Base-by-base conservation (phyloP, 2,329 filamentous ascomycete genomes). In the Pezicula rhizophila region DNA sequence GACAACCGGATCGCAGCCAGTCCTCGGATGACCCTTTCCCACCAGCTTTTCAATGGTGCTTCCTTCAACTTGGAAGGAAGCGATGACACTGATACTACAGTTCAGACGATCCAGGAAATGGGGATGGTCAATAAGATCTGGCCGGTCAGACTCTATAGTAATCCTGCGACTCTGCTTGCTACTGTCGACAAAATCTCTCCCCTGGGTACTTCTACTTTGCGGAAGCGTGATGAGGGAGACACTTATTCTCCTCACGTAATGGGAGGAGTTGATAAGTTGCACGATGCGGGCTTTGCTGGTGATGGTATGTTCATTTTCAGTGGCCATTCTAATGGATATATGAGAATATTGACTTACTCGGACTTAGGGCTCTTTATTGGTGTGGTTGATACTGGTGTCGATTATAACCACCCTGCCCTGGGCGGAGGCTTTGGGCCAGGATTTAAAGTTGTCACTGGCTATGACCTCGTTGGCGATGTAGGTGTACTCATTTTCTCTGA, bases 351-450 rank as follows among this genome's bases (percentile, higher is more conserved):
- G 23, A 49, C 49, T 6, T 60, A 57, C 45, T 60, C 33, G 52
- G 42, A 33, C 20, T 17, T 26, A 26, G n/a, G 25, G 41, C 18
- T 35, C 25, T 37, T 45, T 18, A 34, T 58, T 54, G 59, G 35
- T 42, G 54, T 55, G 5, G 37, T 56, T 20, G 56, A 59, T 45
- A 66, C 62, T 17, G 70, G 69, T 10, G 63, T 82, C 42, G 82
- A 85, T 60, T 85, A 84, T 59, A 72, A 67, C 1, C 81, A 85
- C 57, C 77, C 80, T 2, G 78, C 79, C 25, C 73, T 86, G 0
- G 82, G 82, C 33, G 80, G 79, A 42, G 81, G 81, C 58, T 84
- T 84, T 59, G 82, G 82, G 2, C 58, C 69, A 1, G 78, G 73
- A 11, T 84, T 75, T 55, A 68, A 83, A 37, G 77, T 85, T 15